These are phyloP conservation scores for Tetracentron sinense DNA, from an alignment of 164 flowering plant species.

Conservation along the genomic window DNA sequence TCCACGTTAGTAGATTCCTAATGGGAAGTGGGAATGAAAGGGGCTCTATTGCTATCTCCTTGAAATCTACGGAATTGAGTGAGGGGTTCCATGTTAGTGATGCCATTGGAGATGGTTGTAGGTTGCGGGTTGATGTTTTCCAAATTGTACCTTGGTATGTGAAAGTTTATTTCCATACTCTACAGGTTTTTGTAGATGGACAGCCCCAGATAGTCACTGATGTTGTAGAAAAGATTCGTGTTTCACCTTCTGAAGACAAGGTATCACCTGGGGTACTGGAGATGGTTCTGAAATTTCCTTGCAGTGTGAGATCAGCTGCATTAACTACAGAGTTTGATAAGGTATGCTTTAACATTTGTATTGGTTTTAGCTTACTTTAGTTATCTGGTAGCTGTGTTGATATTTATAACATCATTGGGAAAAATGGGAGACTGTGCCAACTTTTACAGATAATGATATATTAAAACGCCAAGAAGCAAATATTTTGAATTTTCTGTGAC, in stretches of 20 bases:
- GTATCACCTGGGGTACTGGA: constrained; percentile 88
- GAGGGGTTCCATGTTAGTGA: constrained; percentile 19
- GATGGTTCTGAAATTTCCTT: constrained; percentile 62
- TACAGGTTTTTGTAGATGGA: constrained; percentile 62
- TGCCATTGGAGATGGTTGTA: constrained; percentile 34
- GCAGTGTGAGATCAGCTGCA: constrained; percentile 54
- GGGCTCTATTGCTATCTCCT: constrained; percentile 82
- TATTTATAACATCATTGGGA: not conserved
- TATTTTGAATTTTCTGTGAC: not conserved
- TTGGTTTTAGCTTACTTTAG: not conserved
- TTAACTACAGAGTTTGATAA: constrained; percentile 81
- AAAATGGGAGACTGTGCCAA: not conserved
- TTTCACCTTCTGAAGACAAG: constrained; percentile 95
- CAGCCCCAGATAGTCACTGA: constrained; percentile 32
- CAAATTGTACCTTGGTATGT: constrained; percentile 98
- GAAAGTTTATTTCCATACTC: constrained; percentile 78
- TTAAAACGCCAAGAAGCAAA: not conserved
- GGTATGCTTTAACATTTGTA: constrained; percentile 35
- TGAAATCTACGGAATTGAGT: constrained; percentile 39
- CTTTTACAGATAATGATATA: not conserved
- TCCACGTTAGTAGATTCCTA: constrained; percentile 72
- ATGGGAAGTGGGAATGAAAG: constrained; percentile 99
- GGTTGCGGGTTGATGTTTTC: constrained; percentile 55
- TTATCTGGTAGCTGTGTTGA: not conserved
- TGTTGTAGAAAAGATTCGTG: constrained; percentile 54